Evolutionary conservation across 1,139 yeast genomes (phyloP).

Genomic region (Yamadazyma conglobata): DNA sequence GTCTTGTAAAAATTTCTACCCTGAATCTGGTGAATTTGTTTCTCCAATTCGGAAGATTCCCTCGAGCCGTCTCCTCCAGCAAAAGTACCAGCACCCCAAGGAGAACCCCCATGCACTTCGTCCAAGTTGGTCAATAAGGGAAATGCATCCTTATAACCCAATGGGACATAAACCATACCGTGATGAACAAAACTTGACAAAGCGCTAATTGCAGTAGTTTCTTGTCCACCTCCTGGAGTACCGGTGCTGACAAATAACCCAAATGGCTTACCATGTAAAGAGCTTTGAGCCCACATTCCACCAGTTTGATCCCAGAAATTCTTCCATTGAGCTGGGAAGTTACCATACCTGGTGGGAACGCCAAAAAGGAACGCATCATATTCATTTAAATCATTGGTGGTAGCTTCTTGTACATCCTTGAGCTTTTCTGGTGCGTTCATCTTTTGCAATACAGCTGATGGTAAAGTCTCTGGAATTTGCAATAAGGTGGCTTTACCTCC

Average conservation of each 20-base stretch:
- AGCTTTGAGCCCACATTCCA: constrained; percentile 48
- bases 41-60: constrained; percentile 38
- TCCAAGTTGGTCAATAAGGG: constrained; percentile 31
- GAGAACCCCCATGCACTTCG: constrained; percentile 46
- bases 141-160: constrained; percentile 41
- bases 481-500: constrained; percentile 38
- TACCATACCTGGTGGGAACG: constrained; percentile 50
- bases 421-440: constrained; percentile 38
- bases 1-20: constrained; percentile 38
- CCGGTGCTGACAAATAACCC: constrained; percentile 47
- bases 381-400: constrained; percentile 29
- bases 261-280: constrained; percentile 45
- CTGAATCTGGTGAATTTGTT: constrained; percentile 37
- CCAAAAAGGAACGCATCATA: constrained; percentile 52
- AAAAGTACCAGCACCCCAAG: constrained; percentile 51
- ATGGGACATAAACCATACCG: constrained; percentile 49
- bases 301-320: constrained; percentile 46
- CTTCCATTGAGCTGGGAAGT: constrained; percentile 43
- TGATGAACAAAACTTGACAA: constrained; percentile 44
- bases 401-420: constrained; percentile 36
- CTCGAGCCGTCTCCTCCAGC: constrained; percentile 51
- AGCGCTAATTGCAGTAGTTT: constrained; percentile 36
- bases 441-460: constrained; percentile 34
- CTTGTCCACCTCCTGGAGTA: constrained; percentile 47
- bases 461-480: constrained; percentile 49